Base-by-base conservation (phyloP, 805 yeast species). In the Lachancea meyersii region DNA sequence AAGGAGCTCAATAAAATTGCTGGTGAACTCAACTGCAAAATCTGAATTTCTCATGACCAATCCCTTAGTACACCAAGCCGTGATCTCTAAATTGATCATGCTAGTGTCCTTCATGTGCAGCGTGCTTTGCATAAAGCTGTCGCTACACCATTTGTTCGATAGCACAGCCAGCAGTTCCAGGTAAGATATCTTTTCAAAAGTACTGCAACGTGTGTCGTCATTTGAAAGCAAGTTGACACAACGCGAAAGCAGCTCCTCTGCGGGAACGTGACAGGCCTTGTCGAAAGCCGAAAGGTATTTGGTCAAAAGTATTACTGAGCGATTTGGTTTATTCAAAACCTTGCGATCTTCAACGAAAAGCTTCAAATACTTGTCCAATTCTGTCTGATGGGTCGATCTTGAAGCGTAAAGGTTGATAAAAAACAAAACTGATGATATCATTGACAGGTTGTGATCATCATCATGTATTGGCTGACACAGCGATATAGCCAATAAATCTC, bases 11-110 rank as follows among this genome's bases (percentile, higher is more conserved):
- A 75, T 38, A 34, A 73, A 51, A 51, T 43, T 52, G 31, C 52
- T 60, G 52, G 71, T 67, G 37, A 52, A 64, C 26, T 50, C 52
- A 18, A 50, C 58, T 3, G 73, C 69, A 0, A 48, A 21, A 7
- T 62, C 48, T 45, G 81, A 82, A 48, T 74, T 74, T 51, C 74
- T 77, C 58, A 86, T 56, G 0, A 85, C 55, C 38, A 85, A 67
- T 0, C 85, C 89, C 59, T 86, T 88, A 17, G 79, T 65, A 5
- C 80, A 61, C 96, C 96, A 88, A 2, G 81, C 66, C 14, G 71
- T 59, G 0, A 72, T 56, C 57, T 86, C 95, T 31, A 84, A 58
- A 10, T 65, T 50, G 19, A 53, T 48, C 3, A 57, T 26, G 3
- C 60, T 46, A 3, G 39, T 31, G 14, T 51, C 45, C 9, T 45